phyloP scores from a whole-genome alignment of 495 filamentous ascomycete species.

The Monascus purpureus region DNA sequence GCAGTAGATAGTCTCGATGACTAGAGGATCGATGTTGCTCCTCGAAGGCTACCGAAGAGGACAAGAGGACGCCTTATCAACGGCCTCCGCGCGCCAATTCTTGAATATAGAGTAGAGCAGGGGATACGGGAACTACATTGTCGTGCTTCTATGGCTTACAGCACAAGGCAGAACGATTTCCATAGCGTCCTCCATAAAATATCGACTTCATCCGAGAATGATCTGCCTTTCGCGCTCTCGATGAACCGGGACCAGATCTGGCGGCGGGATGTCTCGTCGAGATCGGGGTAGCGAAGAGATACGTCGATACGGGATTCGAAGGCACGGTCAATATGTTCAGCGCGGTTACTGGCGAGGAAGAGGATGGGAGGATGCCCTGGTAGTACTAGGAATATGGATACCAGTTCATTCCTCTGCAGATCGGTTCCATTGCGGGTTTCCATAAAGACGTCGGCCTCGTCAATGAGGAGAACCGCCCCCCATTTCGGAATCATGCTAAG shows the following conservation, averaged over 20 bases:
- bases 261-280: conserved; percentile 14
- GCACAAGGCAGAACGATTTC: no score
- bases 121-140: no score
- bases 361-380: conserved; percentile 48
- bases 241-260: conserved; percentile 20
- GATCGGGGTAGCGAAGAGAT: conserved; percentile 29
- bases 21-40: no score
- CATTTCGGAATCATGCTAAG: conserved; percentile 35
- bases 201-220: neutral
- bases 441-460: conserved; percentile 36
- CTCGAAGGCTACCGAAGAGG: no score
- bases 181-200: no score
- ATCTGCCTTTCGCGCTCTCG: neutral
- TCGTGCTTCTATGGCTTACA: no score
- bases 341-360: conserved; percentile 45
- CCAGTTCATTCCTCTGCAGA: conserved; percentile 27
- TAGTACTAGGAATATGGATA: conserved; percentile 36
- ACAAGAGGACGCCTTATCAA: no score
- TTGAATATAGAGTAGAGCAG: no score
- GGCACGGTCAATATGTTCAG: conserved; percentile 32
- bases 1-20: no score
- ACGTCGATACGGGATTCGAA: conserved; percentile 40
- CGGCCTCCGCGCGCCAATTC: no score
- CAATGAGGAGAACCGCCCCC: conserved; percentile 30
- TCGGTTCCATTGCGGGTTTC: conserved; percentile 19